phyloP scores from a whole-genome alignment of 176 grass and related monocot genomes.

The Coix lacrymajobi region DNA sequence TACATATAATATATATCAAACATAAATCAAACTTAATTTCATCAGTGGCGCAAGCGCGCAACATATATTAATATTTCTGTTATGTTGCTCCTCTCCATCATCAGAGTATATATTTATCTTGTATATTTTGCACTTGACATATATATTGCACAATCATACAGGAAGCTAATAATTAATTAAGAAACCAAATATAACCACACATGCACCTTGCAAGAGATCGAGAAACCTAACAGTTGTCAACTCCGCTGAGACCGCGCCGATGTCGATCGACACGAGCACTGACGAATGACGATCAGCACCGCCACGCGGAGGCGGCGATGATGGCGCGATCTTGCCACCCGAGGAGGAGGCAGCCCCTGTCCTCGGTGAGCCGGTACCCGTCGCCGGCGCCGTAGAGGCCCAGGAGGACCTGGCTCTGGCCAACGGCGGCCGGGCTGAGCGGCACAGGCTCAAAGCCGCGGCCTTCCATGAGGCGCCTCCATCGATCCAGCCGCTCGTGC shows the following conservation, averaged over 20 bases:
- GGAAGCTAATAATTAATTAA: not conserved
- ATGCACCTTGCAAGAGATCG: not conserved
- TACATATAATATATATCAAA: no score
- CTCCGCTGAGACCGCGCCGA: not conserved
- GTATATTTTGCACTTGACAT: not conserved
- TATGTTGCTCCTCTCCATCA: no score
- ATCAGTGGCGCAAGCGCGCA: no score
- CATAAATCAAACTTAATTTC: no score
- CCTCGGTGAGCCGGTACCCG: constrained; percentile 73
- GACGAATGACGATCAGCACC: constrained; percentile 2
- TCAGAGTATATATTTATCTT: not conserved
- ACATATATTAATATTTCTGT: no score
- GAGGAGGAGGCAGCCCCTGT: constrained; percentile 67
- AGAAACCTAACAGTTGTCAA: not conserved
- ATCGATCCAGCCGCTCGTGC: constrained; percentile 63
- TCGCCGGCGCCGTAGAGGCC: constrained; percentile 74
- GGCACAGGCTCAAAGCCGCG: constrained; percentile 57
- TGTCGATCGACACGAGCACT: not conserved
- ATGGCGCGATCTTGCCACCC: constrained; percentile 83
- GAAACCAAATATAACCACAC: not conserved
- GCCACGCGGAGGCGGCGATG: constrained; percentile 83
- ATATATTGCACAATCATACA: constrained; percentile 1
- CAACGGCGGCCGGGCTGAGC: constrained; percentile 70
- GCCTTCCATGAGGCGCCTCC: constrained; percentile 45
- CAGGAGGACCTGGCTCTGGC: constrained; percentile 76